Conservation (phyloP, 2,329 filamentous ascomycete species). For the Paraphoma sp. region DNA sequence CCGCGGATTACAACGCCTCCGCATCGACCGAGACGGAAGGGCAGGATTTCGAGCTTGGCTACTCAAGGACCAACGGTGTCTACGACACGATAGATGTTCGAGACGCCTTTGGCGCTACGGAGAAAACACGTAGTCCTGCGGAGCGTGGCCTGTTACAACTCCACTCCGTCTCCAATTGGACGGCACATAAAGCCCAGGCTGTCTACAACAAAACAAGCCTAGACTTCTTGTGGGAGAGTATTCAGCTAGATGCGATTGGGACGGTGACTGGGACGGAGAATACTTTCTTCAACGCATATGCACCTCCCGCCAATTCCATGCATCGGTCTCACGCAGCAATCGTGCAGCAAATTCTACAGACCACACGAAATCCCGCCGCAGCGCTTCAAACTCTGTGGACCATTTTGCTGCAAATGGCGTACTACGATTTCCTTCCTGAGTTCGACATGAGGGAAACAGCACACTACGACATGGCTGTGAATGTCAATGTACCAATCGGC, state of each 20-base stretch:
- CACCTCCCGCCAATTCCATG: background rate
- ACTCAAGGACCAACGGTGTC: background rate
- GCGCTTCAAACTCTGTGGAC: conserved; percentile 16
- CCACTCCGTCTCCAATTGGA: background rate
- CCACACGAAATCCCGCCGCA: conserved; percentile 10
- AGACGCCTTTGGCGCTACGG: background rate
- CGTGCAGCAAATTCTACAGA: conserved; percentile 12
- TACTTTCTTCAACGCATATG: background rate
- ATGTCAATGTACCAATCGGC: background rate
- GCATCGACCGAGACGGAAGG: too few relatives aligned
- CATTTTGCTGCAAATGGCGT: conserved; percentile 12
- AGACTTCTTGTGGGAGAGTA: background rate
- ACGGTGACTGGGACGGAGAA: background rate
- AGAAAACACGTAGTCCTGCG: background rate
- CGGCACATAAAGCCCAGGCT: background rate
- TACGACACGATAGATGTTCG: background rate
- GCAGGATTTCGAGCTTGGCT: background rate
- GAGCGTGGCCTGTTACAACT: background rate
- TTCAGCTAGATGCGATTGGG: background rate
- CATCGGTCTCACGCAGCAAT: conserved; percentile 11
- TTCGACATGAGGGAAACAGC: conserved; percentile 4
- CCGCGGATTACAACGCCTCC: background rate
- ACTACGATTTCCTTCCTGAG: conserved; percentile 11
- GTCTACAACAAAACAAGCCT: background rate
- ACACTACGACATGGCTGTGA: background rate